These are phyloP conservation scores for Ascosphaera apis DNA, from an alignment of 2,329 filamentous ascomycete genomes.

Conservation along the genomic window DNA sequence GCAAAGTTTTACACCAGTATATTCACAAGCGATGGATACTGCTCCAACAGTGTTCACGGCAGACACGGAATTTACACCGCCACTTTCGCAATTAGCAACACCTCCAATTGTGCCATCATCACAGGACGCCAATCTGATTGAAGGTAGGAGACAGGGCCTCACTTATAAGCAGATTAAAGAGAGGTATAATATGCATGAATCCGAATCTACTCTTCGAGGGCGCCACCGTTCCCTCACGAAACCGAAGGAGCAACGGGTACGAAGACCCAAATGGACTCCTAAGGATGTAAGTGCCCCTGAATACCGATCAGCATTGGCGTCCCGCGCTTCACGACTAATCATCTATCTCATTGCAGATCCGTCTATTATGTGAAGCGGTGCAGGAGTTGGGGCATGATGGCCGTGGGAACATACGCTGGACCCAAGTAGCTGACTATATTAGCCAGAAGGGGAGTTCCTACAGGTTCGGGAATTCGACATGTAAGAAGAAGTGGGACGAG, in stretches of 20 bases:
- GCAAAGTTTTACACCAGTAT: too few species aligned
- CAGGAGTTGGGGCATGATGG: slow-evolving; percentile 4
- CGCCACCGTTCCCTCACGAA: slow-evolving; percentile 25
- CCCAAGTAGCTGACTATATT: slow-evolving; percentile 33
- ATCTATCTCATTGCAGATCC: slow-evolving; percentile 10
- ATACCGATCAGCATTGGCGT: not conserved
- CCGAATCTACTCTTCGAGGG: slow-evolving; percentile 25
- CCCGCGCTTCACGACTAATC: not conserved
- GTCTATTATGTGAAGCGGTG: slow-evolving; percentile 19
- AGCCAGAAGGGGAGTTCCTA: slow-evolving; percentile 30
- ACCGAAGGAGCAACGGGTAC: slow-evolving; percentile 20
- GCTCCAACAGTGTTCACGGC: too few species aligned
- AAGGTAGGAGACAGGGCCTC: slow-evolving; percentile 18
- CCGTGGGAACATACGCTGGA: slow-evolving; percentile 31
- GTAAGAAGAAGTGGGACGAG: slow-evolving; percentile 38
- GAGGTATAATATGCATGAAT: slow-evolving; percentile 20
- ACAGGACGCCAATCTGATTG: slow-evolving; percentile 12
- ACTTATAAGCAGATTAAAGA: slow-evolving; percentile 26
- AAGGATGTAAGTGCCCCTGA: slow-evolving; percentile 18
- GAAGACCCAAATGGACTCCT: slow-evolving; percentile 22
- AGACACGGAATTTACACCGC: too few species aligned
- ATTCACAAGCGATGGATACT: too few species aligned
- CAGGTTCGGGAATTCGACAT: slow-evolving; percentile 36
- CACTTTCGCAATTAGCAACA: too few species aligned
- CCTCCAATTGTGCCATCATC: not conserved